Evolutionary conservation across 2,329 filamentous ascomycete species (phyloP).

Genomic region (Cryphonectria nitschkei): DNA sequence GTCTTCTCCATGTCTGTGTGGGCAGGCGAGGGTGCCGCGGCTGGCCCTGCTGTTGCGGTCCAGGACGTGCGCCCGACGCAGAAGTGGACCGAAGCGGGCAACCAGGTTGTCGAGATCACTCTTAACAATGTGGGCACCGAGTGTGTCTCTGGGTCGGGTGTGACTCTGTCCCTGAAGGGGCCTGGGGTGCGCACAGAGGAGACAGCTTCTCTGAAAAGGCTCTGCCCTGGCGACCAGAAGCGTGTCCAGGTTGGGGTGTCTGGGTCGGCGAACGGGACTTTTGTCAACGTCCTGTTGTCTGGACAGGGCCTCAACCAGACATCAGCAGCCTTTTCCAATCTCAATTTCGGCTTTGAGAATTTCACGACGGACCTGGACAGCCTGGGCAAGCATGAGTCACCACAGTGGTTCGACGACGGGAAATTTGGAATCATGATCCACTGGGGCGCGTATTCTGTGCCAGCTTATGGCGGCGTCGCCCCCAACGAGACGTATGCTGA

Average conservation of each 20-base stretch:
- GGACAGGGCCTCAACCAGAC: constrained; percentile 29
- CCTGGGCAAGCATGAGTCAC: constrained; percentile 39
- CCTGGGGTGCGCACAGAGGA: constrained; percentile 49
- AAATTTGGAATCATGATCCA: constrained; percentile 30
- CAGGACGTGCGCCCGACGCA: constrained; percentile 49
- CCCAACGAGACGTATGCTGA: constrained; percentile 30
- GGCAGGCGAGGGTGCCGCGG: constrained; percentile 23
- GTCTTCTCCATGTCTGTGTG: constrained; percentile 47
- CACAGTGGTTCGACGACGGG: constrained; percentile 28
- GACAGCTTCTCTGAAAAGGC: constrained; percentile 41
- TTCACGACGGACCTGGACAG: constrained; percentile 41
- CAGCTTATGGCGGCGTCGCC: constrained; percentile 25
- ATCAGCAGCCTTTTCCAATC: constrained; percentile 29
- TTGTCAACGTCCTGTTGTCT: constrained; percentile 33
- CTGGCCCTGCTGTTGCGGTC: constrained; percentile 35
- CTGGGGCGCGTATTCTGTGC: constrained; percentile 29
- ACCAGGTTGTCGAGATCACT: constrained; percentile 47
- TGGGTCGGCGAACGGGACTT: constrained; percentile 33
- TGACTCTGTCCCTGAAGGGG: constrained; percentile 38
- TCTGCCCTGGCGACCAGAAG: constrained; percentile 50
- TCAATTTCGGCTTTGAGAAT: constrained; percentile 41
- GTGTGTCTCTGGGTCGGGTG: constrained; percentile 40
- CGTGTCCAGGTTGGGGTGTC: constrained; percentile 41
- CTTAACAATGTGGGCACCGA: constrained; percentile 42
- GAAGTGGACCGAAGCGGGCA: constrained; percentile 41